These are phyloP conservation scores for Fusarium solani-melongenae DNA, from an alignment of 2,329 filamentous ascomycete genomes.

Conservation along the genomic window DNA sequence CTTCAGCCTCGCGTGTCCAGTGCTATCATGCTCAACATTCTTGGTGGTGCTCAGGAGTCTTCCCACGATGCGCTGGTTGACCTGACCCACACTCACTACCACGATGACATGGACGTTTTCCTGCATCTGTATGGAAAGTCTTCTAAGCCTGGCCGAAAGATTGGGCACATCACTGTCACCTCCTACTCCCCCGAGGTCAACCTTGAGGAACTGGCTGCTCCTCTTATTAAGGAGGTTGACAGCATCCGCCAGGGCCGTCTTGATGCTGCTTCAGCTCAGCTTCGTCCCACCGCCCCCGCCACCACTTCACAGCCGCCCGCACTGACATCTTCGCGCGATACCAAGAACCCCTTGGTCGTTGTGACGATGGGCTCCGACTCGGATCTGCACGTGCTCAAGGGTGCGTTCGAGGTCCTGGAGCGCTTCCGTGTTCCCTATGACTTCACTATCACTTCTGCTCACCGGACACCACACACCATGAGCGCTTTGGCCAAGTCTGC, in stretches of 20 bases:
- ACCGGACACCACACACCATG: conserved; percentile 79
- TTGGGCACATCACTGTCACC: conserved; percentile 91
- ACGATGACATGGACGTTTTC: conserved; percentile 60
- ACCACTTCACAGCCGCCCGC: conserved; percentile 7
- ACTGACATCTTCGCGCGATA: conserved; percentile 37
- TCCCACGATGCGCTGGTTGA: conserved; percentile 68
- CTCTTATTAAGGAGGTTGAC: conserved; percentile 75
- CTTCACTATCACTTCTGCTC: conserved; percentile 81
- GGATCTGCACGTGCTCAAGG: conserved; percentile 75
- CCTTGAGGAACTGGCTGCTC: conserved; percentile 67
- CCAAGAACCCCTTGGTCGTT: conserved; percentile 69
- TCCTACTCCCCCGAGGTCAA: conserved; percentile 74
- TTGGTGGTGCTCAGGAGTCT: conserved; percentile 73
- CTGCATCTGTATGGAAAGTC: conserved; percentile 94
- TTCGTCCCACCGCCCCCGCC: conserved; percentile 48
- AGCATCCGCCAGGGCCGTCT: conserved; percentile 67
- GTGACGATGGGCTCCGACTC: conserved; percentile 89
- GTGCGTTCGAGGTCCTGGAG: conserved; percentile 73
- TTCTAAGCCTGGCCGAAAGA: conserved; percentile 89
- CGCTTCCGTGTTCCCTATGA: conserved; percentile 79
- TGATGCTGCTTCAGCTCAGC: conserved; percentile 50
- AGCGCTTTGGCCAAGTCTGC: conserved; percentile 72
- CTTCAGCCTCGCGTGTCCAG: conserved; percentile 69
- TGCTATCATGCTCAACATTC: conserved; percentile 84
- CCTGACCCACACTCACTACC: conserved; percentile 57